Evolutionary conservation across 345 rosid genomes (phyloP).

Genomic region (Arabidopsis suecica): DNA sequence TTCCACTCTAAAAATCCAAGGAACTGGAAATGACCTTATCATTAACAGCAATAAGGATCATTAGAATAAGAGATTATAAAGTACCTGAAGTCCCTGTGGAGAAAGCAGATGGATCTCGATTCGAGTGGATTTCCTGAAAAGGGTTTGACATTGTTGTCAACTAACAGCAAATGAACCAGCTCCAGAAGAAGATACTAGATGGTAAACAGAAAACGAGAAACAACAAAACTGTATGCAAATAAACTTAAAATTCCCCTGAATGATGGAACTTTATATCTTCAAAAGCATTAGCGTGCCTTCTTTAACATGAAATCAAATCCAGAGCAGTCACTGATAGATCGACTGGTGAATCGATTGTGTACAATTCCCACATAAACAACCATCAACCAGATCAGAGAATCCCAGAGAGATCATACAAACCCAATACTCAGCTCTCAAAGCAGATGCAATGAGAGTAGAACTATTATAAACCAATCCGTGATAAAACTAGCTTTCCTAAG

Average conservation of each 20-base stretch:
- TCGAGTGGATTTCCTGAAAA: slow-evolving; percentile 88
- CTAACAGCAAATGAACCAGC: slow-evolving; percentile 12
- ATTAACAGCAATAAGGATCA: not conserved
- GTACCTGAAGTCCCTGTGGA: slow-evolving; percentile 86
- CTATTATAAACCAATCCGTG: not conserved
- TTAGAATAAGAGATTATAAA: not conserved
- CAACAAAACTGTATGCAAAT: not conserved
- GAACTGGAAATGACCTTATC: not conserved
- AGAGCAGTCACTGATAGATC: not conserved
- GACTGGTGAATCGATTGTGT: not conserved
- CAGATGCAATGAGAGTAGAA: not conserved
- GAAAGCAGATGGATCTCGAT: slow-evolving; percentile 86
- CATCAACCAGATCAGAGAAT: not conserved
- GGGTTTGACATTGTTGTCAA: not conserved
- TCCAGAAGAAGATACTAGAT: slow-evolving; percentile 1
- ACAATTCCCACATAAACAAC: not conserved
- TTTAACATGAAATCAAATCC: not conserved
- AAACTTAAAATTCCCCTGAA: not conserved
- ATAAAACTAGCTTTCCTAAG: not conserved
- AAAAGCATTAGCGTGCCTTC: slow-evolving; percentile 5
- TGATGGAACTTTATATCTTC: not conserved
- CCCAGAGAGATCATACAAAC: not conserved
- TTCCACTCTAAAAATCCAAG: slow-evolving; percentile 11
- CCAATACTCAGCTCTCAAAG: not conserved
- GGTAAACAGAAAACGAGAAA: not conserved